Base-by-base conservation (phyloP, 2,329 filamentous ascomycete genomes). In the Hysterium pulicare region DNA sequence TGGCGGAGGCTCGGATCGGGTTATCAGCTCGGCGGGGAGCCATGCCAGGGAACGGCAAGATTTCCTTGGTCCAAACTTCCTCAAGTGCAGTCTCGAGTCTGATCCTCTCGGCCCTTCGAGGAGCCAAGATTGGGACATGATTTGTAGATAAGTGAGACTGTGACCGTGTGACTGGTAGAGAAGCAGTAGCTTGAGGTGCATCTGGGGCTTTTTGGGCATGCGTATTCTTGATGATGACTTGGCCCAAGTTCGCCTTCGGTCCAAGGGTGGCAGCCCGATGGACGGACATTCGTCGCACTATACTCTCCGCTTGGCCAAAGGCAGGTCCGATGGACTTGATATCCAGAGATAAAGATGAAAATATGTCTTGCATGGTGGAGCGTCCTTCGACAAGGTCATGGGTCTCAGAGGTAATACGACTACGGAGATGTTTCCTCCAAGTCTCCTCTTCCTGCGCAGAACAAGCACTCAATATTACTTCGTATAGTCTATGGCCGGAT, bases 191-290 rank as follows among this genome's bases (percentile, higher is more conserved):
- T 11, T 49, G 60, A 28, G 74, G 65, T 13, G 72, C 62, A 4
- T 77, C 66, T 5, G 70, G 62, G 33, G 84, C 78, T 53, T 82
- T 84, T 35, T 81, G 72, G 2, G 80, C 78, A 54, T 83, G 83
- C 0, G 90, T 95, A 57, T 94, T 94, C 59, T 87, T 91, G 58
- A 96, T 81, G 36, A 95, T 85, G 39, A 95, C 82, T 57, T 93
- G 87, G 48, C 79, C 85, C 40, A 85, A 66, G 31, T 82, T 76
- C 11, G 79, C 78, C 53, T 82, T 87, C 11, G 82, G 75, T 13
- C 85, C 83, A 19, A 90, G 74, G 0, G 88, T 88, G 2, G 84
- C 83, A 21, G 88, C 81, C 46, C 88, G 79, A 53, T 91, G 87
- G 48, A 95, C 84, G 2, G 89, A 94, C 54, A 90, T 77, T 41